Evolutionary conservation across 2,329 filamentous ascomycete genomes (phyloP), one percentile per base, ranked within the genome.

Genomic region (Fusarium euwallaceae): DNA sequence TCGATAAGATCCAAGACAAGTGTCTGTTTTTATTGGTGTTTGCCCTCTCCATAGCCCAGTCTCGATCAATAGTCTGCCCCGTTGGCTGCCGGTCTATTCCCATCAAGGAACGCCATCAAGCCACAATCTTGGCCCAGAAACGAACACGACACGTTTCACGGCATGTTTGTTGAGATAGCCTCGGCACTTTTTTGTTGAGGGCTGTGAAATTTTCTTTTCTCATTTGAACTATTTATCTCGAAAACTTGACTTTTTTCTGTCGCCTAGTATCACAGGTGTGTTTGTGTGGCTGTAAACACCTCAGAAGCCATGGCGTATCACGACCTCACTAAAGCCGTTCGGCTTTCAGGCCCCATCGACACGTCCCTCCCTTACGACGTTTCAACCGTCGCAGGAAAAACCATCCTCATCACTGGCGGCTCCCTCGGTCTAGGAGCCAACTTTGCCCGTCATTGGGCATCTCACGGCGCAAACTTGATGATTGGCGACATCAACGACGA

Each of bases 401-500:
- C 64, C 55, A 53, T 66, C 22, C 64, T 66, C 56, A 55, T 66
- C 12, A 66, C 64, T 1, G 64, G 64, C 32, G 64, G 64, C 32
- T 58, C 64, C 0, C 53, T 66, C 34, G 64, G 64, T 16, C 55
- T 66, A 0, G 64, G 64, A 10, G 55, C 64, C 14, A 59, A 51
- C 41, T 66, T 66, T 39, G 43, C 64, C 22, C 64, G 64, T 1
- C 55, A 60, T 17, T 66, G 64, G 64, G 64, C 64, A 11, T 48
- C 37, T 32, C 41, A 61, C 10, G 56, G 64, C 16, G 64, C 64
- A 17, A 66, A 66, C 22, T 37, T 66, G 41, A 66, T 66, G 64
- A 66, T 66, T n/a, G 64, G 64, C 37, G 64, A 66, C 20, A 61
- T 66, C 64, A 66, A 61, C 24, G 20, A 32, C 11, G 64, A 66